A percentile compares a stretch with the other conserved stretches of the same genome.
Evolutionary conservation across 805 yeast species (phyloP).

Genomic region (Wickerhamomyces hampshirensis): DNA sequence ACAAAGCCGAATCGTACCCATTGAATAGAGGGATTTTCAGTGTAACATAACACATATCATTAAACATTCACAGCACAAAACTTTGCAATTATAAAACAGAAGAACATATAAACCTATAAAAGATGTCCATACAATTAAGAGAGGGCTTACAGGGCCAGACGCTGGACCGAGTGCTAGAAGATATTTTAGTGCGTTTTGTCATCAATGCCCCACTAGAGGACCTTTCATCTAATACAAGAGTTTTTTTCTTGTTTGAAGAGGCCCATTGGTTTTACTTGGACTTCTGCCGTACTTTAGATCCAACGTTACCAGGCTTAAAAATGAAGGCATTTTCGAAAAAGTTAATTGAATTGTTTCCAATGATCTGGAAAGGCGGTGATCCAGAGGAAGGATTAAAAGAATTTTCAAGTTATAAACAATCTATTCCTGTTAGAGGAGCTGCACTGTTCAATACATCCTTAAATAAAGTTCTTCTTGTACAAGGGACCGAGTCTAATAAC

Average conservation of each 20-base stretch:
- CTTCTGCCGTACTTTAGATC: slow-evolving; percentile 67
- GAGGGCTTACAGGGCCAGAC: slow-evolving; percentile 57
- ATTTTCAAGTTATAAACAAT: slow-evolving; percentile 80
- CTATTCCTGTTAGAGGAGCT: slow-evolving; percentile 95
- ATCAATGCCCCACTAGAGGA: slow-evolving; percentile 92
- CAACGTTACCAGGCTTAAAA: slow-evolving; percentile 69
- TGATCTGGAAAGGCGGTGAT: slow-evolving; percentile 80
- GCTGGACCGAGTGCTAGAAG: slow-evolving; percentile 73
- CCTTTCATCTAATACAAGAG: slow-evolving; percentile 70
- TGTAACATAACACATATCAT: neutral
- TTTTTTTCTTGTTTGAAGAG: slow-evolving; percentile 92
- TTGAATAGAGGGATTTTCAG: neutral
- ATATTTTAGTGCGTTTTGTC: slow-evolving; percentile 82
- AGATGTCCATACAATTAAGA: slow-evolving; percentile 57
- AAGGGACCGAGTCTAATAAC: slow-evolving; percentile 73
- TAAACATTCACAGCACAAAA: neutral
- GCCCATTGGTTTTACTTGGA: slow-evolving; percentile 98
- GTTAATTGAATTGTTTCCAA: slow-evolving; percentile 65
- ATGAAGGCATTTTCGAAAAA: slow-evolving; percentile 71
- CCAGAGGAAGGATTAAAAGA: slow-evolving; percentile 71
- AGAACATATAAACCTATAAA: slow-evolving; percentile 2
- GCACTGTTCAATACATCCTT: slow-evolving; percentile 72
- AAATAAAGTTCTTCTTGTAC: slow-evolving; percentile 71
- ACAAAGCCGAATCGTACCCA: too few species aligned
- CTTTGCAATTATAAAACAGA: neutral